Percentiles rank a stretch among this genome's conserved stretches.
phyloP scores from a whole-genome alignment of 2,329 filamentous ascomycete species.

The Penicillium crustosum region DNA sequence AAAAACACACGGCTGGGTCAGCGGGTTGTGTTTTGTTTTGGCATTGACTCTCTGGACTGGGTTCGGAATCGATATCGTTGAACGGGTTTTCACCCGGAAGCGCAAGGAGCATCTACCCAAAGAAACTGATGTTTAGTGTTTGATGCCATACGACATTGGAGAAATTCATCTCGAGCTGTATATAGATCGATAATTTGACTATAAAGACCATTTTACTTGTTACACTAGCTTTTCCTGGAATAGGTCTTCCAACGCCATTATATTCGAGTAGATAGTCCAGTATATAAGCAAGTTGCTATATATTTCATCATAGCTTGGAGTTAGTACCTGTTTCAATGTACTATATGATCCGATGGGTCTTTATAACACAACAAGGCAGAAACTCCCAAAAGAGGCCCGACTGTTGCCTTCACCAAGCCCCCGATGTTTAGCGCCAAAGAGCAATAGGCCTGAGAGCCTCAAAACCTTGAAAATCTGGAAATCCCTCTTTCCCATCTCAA shows the following conservation, averaged over 20 bases:
- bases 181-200: not conserved
- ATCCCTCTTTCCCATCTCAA: not conserved
- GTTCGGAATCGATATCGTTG: not conserved
- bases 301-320: too few species aligned
- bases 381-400: too few species aligned
- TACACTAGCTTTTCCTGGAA: not conserved
- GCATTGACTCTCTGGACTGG: not conserved
- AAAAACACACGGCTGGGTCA: not conserved
- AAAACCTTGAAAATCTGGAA: not conserved
- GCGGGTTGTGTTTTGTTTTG: not conserved
- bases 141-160: not conserved
- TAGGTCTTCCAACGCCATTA: too few species aligned
- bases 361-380: too few species aligned
- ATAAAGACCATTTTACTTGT: not conserved
- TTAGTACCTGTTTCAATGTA: too few species aligned
- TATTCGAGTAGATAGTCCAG: too few species aligned
- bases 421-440: not conserved
- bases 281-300: too few species aligned
- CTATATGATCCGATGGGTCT: too few species aligned
- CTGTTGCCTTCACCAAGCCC: too few species aligned
- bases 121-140: not conserved
- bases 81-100: not conserved
- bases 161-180: not conserved
- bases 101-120: not conserved
- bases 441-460: not conserved